A percentile compares a stretch with the other conserved stretches of the same genome.
Conservation (phyloP, 129 eudicot genomes). For the Kitagawia praeruptora region DNA sequence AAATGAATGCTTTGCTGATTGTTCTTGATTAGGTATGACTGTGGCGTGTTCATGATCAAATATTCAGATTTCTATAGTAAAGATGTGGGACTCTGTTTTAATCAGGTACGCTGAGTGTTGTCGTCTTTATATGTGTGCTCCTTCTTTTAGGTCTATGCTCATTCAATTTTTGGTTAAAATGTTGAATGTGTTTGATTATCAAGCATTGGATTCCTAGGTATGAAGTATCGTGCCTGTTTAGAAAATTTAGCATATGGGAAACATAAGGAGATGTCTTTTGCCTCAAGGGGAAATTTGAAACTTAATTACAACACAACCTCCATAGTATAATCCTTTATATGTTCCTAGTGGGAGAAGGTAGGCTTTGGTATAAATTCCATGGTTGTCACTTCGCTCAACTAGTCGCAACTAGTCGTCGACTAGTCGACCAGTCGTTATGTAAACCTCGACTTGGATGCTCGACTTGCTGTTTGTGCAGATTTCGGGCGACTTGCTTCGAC, state of each 20-base stretch:
- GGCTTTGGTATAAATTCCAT: background rate
- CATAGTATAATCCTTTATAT: background rate
- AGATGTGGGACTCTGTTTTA: conserved; percentile 15
- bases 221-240: background rate
- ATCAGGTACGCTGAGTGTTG: conserved; percentile 31
- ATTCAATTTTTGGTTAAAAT: background rate
- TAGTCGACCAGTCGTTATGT: too few relatives aligned
- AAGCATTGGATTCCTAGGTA: background rate
- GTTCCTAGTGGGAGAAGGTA: background rate
- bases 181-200: background rate
- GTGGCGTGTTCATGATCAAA: conserved; percentile 21
- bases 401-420: too few relatives aligned
- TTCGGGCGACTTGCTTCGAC: too few relatives aligned
- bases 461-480: too few relatives aligned
- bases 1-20: background rate
- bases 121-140: background rate
- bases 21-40: conserved; percentile 4
- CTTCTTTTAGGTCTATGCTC: background rate
- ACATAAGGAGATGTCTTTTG: background rate
- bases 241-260: background rate
- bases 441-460: too few relatives aligned
- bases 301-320: background rate
- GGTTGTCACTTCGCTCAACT: too few relatives aligned
- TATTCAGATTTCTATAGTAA: conserved; percentile 18
- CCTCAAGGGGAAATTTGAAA: background rate